phyloP scores from a whole-genome alignment of 2,329 filamentous ascomycete species.

The Colletotrichum sp. region DNA sequence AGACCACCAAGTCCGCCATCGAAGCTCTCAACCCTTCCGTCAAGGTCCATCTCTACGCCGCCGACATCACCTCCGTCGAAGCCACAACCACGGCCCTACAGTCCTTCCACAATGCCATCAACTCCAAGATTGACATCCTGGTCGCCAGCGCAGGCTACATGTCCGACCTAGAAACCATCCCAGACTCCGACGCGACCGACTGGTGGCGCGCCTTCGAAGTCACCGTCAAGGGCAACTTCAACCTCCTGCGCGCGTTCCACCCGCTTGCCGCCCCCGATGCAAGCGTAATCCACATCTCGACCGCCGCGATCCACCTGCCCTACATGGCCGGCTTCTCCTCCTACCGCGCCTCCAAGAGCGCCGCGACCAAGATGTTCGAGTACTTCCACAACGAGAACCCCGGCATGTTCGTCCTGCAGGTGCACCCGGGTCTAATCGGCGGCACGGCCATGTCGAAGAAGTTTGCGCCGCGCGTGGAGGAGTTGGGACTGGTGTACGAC shows the following conservation, averaged over 20 bases:
- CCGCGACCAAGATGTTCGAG: constrained; percentile 45
- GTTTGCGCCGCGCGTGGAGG: background rate
- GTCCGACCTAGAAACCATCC: constrained; percentile 18
- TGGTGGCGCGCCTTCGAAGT: constrained; percentile 42
- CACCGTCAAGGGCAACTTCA: constrained; percentile 54
- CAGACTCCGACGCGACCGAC: constrained; percentile 22
- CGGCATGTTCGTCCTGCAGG: constrained; percentile 39
- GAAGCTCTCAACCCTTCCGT: constrained; percentile 22
- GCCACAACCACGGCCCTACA: constrained; percentile 9
- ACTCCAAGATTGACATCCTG: constrained; percentile 28
- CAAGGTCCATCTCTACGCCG: constrained; percentile 18
- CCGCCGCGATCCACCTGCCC: constrained; percentile 26
- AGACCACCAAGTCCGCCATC: constrained; percentile 26
- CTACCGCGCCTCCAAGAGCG: constrained; percentile 49
- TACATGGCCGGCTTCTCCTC: constrained; percentile 32
- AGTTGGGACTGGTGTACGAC: background rate
- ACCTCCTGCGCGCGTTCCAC: constrained; percentile 52
- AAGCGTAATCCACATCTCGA: constrained; percentile 28
- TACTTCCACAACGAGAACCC: constrained; percentile 45
- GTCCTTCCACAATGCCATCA: background rate
- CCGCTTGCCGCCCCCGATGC: constrained; percentile 30
- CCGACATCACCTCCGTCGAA: constrained; percentile 20
- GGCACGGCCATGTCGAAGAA: constrained; percentile 17
- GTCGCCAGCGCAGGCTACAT: constrained; percentile 32
- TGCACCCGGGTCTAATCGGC: constrained; percentile 39